phyloP scores from a whole-genome alignment of 2,329 filamentous ascomycete species.

The Trichophyton benhamiae region DNA sequence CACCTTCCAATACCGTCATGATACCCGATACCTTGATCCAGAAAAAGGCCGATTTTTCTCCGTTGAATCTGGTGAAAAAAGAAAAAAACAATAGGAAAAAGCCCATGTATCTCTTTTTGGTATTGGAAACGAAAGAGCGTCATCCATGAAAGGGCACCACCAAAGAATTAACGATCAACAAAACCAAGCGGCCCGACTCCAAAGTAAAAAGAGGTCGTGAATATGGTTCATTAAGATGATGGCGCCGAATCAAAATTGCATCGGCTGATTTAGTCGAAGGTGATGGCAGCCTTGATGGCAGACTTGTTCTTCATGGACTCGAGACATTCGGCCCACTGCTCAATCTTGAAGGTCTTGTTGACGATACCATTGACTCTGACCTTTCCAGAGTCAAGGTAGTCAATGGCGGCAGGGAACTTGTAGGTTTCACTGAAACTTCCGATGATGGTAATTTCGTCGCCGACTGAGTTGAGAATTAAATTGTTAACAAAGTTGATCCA shows the following conservation, averaged over 20 bases:
- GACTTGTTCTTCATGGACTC: constrained; percentile 60
- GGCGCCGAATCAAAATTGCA: background rate
- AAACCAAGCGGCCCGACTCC: background rate
- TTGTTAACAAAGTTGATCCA: constrained; percentile 2
- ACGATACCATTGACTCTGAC: constrained; percentile 51
- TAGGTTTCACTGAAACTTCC: constrained; percentile 63
- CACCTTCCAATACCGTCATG: background rate
- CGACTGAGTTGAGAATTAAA: constrained; percentile 25
- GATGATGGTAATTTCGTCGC: constrained; percentile 58
- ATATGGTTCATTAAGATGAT: background rate
- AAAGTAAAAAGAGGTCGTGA: background rate
- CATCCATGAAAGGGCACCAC: background rate
- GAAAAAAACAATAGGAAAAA: background rate
- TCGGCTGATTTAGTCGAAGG: constrained; percentile 44
- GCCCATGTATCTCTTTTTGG: background rate
- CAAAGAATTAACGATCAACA: background rate
- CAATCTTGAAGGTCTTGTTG: constrained; percentile 61
- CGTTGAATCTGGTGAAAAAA: background rate
- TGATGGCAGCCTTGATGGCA: constrained; percentile 62
- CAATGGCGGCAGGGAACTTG: constrained; percentile 52
- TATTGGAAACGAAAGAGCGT: background rate
- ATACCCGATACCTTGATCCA: constrained; percentile 1
- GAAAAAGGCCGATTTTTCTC: background rate
- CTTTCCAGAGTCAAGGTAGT: constrained; percentile 38
- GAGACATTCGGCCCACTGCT: constrained; percentile 58